Percentiles rank a stretch among this genome's conserved stretches.
Evolutionary conservation across 2,329 filamentous ascomycete genomes (phyloP).

Genomic region (Beauveria rudraprayagi): DNA sequence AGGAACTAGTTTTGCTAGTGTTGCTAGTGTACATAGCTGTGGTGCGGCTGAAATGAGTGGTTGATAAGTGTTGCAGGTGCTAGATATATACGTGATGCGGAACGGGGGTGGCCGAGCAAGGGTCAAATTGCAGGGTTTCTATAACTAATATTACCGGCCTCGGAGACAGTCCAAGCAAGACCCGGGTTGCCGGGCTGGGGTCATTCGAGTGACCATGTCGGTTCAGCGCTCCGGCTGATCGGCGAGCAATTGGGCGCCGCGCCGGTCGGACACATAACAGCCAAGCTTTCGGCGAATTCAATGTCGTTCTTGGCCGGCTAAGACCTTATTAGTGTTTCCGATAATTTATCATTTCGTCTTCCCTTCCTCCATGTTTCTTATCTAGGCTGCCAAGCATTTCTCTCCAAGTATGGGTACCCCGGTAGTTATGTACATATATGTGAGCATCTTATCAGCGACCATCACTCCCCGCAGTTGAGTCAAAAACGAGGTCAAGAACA

Average conservation of each 20-base stretch:
- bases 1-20: no score
- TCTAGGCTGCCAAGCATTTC: background rate
- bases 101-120: no score
- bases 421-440: background rate
- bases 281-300: background rate
- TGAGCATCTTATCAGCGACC: background rate
- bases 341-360: background rate
- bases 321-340: background rate
- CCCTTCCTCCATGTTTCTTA: background rate
- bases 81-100: background rate
- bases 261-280: background rate
- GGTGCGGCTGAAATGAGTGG: background rate
- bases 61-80: background rate
- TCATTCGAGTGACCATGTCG: background rate
- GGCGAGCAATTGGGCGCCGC: background rate
- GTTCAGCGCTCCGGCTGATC: background rate
- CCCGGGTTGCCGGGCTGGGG: no score
- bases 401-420: background rate
- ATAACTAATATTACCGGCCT: no score
- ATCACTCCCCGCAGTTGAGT: background rate
- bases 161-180: no score
- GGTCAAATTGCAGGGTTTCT: no score
- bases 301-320: no score
- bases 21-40: no score
- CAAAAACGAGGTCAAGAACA: background rate